These are phyloP conservation scores for Harringtonia aguacate DNA, from an alignment of 2,329 filamentous ascomycete species.

Conservation along the genomic window DNA sequence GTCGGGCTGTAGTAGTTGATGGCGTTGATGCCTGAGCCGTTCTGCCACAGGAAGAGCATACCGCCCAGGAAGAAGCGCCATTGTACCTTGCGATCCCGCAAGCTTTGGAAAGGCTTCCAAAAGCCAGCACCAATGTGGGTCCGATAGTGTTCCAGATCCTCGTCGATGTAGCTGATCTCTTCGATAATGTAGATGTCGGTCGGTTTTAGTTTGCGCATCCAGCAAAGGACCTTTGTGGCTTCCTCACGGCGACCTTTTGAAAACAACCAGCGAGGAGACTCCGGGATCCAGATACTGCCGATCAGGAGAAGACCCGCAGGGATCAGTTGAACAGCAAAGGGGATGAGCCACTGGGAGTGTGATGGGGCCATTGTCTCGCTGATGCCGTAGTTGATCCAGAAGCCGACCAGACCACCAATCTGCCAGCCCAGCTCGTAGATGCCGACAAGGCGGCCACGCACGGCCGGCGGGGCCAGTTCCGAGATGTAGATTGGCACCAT, in stretches of 20 bases:
- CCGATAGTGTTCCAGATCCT: conserved; percentile 55
- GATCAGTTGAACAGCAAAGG: conserved; percentile 56
- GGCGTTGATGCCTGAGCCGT: conserved; percentile 65
- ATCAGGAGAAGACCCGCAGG: conserved; percentile 52
- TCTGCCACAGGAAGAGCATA: conserved; percentile 71
- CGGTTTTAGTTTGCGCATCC: conserved; percentile 48
- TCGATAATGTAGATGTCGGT: conserved; percentile 59
- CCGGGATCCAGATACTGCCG: conserved; percentile 39
- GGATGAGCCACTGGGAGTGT: conserved; percentile 51
- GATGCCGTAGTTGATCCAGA: conserved; percentile 58
- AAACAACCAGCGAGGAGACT: conserved; percentile 19
- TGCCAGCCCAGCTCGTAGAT: conserved; percentile 59
- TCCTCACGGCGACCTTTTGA: conserved; percentile 10
- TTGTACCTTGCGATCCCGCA: conserved; percentile 45
- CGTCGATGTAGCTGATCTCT: conserved; percentile 60
- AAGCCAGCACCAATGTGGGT: conserved; percentile 57
- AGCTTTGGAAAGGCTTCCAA: conserved; percentile 59
- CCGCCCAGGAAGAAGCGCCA: conserved; percentile 65
- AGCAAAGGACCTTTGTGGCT: conserved; percentile 29
- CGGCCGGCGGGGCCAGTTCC: conserved; percentile 48
- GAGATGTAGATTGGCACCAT: conserved; percentile 54
- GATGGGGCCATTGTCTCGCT: conserved; percentile 34
- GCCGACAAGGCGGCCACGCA: conserved; percentile 54
- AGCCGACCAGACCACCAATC: conserved; percentile 51
- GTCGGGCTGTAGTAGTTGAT: conserved; percentile 67